A percentile compares a stretch with the other conserved stretches of the same genome.
These are phyloP conservation scores for Trichophaea hybrida DNA, from an alignment of 2,329 filamentous ascomycete species.

Conservation along the genomic window DNA sequence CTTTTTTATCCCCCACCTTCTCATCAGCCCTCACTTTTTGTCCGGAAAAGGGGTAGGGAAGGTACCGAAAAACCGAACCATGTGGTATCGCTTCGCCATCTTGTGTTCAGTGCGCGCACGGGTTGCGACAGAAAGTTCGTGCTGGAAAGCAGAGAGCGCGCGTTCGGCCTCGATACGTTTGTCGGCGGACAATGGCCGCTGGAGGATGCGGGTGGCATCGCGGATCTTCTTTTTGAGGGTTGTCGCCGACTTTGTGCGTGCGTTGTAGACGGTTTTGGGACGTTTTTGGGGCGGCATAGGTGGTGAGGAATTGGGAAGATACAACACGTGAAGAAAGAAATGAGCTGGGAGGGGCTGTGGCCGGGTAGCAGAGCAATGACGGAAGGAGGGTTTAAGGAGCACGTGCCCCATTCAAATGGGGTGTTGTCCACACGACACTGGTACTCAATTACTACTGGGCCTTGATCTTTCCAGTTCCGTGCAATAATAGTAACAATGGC, in stretches of 20 bases:
- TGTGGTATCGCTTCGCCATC: constrained; percentile 69
- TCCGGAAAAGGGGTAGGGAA: neutral
- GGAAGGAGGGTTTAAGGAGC: neutral
- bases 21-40: neutral
- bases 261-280: constrained; percentile 10
- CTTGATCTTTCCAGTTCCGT: no score
- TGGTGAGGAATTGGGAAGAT: neutral
- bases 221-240: constrained; percentile 58
- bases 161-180: constrained; percentile 55
- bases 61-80: constrained; percentile 68
- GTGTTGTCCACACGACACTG: no score
- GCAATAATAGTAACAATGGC: no score
- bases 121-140: constrained; percentile 46
- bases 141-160: constrained; percentile 51
- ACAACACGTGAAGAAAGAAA: neutral
- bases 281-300: constrained; percentile 2
- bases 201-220: constrained; percentile 52
- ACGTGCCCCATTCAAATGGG: neutral
- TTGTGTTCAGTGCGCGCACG: constrained; percentile 48
- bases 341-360: constrained; percentile 34
- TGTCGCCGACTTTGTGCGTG: constrained; percentile 33
- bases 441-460: no score
- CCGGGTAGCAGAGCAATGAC: neutral
- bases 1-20: neutral
- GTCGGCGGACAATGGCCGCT: constrained; percentile 50